phyloP scores from a whole-genome alignment of 2,329 filamentous ascomycete species.

The Neophaeococcomyces mojaviensis region DNA sequence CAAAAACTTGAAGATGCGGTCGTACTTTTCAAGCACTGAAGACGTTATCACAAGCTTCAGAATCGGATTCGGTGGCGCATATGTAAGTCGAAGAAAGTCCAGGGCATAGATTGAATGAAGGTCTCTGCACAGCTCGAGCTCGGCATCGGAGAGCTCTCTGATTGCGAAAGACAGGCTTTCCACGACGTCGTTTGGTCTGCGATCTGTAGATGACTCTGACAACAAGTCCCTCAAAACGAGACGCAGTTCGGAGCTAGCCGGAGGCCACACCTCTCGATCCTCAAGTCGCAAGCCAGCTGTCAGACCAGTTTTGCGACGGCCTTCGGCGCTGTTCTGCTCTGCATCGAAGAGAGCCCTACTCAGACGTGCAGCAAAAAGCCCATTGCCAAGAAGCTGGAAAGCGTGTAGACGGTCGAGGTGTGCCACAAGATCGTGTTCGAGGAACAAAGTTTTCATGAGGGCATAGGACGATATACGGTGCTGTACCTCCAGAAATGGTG shows the following conservation, averaged over 20 bases:
- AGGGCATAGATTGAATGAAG: slow-evolving; percentile 75
- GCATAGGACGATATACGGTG: slow-evolving; percentile 69
- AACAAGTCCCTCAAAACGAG: slow-evolving; percentile 81
- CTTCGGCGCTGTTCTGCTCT: slow-evolving; percentile 70
- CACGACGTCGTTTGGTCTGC: slow-evolving; percentile 24
- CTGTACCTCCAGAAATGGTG: slow-evolving; percentile 65
- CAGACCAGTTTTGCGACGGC: slow-evolving; percentile 59
- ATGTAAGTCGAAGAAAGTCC: slow-evolving; percentile 86
- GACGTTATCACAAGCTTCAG: slow-evolving; percentile 68
- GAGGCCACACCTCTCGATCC: slow-evolving; percentile 80
- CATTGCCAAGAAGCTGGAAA: slow-evolving; percentile 79
- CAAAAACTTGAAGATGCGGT: slow-evolving; percentile 72
- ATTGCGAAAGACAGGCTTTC: slow-evolving; percentile 59
- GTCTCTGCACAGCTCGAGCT: slow-evolving; percentile 77
- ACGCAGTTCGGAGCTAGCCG: slow-evolving; percentile 85
- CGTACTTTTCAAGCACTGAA: slow-evolving; percentile 67
- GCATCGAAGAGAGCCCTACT: slow-evolving; percentile 79
- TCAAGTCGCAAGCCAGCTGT: slow-evolving; percentile 76
- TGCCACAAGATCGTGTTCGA: slow-evolving; percentile 59
- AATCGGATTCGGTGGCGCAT: slow-evolving; percentile 61
- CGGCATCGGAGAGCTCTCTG: slow-evolving; percentile 66
- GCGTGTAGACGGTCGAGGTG: slow-evolving; percentile 69
- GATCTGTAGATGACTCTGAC: slow-evolving; percentile 56
- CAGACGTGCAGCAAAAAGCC: slow-evolving; percentile 71
- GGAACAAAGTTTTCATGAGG: slow-evolving; percentile 69